Evolutionary conservation across 2,329 filamentous ascomycete species (phyloP).

Genomic region (Remersonia thermophila): DNA sequence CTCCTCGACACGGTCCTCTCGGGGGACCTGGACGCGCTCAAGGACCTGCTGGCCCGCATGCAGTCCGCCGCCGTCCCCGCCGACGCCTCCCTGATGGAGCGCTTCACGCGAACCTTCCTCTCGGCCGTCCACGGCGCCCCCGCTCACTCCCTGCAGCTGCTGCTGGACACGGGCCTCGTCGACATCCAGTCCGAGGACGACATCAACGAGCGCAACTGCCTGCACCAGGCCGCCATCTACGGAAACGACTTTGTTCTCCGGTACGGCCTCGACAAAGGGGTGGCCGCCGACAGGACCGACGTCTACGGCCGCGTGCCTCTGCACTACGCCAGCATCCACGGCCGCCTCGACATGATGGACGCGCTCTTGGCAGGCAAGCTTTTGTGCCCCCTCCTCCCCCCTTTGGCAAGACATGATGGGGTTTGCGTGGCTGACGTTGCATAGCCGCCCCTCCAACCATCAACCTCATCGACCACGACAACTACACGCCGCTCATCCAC

Average conservation of each 20-base stretch:
- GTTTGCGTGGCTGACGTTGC: slow-evolving; percentile 1
- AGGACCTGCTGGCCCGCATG: slow-evolving; percentile 71
- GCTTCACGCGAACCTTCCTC: slow-evolving; percentile 80
- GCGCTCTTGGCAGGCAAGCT: slow-evolving; percentile 50
- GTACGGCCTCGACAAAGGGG: slow-evolving; percentile 60
- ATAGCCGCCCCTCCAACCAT: slow-evolving; percentile 60
- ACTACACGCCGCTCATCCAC: slow-evolving; percentile 92
- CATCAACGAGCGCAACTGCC: slow-evolving; percentile 92
- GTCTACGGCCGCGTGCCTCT: slow-evolving; percentile 89
- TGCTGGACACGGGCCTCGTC: slow-evolving; percentile 71
- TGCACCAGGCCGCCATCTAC: slow-evolving; percentile 94
- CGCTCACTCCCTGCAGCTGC: slow-evolving; percentile 57
- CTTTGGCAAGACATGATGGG: no score
- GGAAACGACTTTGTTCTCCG: slow-evolving; percentile 68
- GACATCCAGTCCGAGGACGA: slow-evolving; percentile 92
- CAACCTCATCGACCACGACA: slow-evolving; percentile 85
- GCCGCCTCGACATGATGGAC: slow-evolving; percentile 71
- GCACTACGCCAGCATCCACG: slow-evolving; percentile 95
- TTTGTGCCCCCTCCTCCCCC: background rate
- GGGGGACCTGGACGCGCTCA: slow-evolving; percentile 64
- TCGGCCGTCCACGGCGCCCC: slow-evolving; percentile 80
- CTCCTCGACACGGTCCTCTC: slow-evolving; percentile 76
- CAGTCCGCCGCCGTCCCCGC: slow-evolving; percentile 33
- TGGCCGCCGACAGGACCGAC: slow-evolving; percentile 70
- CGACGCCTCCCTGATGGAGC: slow-evolving; percentile 50